Base-by-base conservation (phyloP, 441 rosid species). In the Croton setiger region DNA sequence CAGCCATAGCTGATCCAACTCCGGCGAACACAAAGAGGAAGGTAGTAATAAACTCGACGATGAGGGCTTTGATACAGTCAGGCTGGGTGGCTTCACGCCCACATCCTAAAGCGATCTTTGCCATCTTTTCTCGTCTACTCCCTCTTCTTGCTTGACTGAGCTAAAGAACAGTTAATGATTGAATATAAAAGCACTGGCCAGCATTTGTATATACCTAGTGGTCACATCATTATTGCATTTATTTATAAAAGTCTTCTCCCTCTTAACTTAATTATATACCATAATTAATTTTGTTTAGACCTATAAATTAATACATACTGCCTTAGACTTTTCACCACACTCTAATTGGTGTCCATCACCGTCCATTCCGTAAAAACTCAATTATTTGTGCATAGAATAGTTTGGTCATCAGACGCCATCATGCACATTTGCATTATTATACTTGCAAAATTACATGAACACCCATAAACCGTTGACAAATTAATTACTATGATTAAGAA, bases 11-110 rank as follows among this genome's bases (percentile, higher is more conserved):
- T 0, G 95, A 78, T 71, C 92, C 98, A 5, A 92, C 98, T 8
- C 98, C 96, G 3, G 79, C 84, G 23, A 92, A 92, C 55, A 90
- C 89, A 68, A 92, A 92, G 74, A 90, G 73, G 78, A 92, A 92
- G 54, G 98, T 92, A 75, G 88, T 83, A 53, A 92, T 72, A 72
- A 90, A 90, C 80, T 92, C 96, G 18, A 90, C 87, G 13, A 84
- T 67, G 20, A 92, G 86, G 75, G 96, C 98, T 71, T 77, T 90
- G 75, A 92, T 77, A 81, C 87, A 85, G 68, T 85, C 96, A 0
- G 92, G 87, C 77, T 88, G 77, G 49, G 81, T 68, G 39, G 76
- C 89, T 80, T 90, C 96, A 9, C 67, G 72, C 60, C 79, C 72
- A 63, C 69, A 74, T 70, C 98, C 92, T 36, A 88, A 47, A 2